These are phyloP conservation scores for Auriscalpium microsporum DNA, from an alignment of 768 basidiomycete genomes.

Conservation along the genomic window DNA sequence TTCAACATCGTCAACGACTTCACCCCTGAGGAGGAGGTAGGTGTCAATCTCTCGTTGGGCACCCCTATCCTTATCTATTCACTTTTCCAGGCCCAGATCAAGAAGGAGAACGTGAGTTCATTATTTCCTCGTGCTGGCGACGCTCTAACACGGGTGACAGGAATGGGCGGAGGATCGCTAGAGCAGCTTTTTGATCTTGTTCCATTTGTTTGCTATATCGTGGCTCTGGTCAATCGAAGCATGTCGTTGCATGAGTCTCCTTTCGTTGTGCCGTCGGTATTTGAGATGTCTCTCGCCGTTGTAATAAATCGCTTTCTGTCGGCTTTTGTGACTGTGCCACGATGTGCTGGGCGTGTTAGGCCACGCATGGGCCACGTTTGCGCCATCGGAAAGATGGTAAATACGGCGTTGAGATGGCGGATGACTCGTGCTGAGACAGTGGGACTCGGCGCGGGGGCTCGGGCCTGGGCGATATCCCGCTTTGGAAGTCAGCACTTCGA, in stretches of 20 bases:
- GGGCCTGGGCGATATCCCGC: not conserved
- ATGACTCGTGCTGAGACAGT: not conserved
- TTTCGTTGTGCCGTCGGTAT: no score
- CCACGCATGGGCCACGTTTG: no score
- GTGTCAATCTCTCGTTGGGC: conserved; percentile 15
- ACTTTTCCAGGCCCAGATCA: conserved; percentile 77
- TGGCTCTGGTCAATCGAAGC: no score
- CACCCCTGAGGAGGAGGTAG: conserved; percentile 96
- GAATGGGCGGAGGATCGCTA: conserved; percentile 94
- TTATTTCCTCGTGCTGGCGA: not conserved
- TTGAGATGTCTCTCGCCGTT: no score
- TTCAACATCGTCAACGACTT: conserved; percentile 99
- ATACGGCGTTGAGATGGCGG: no score
- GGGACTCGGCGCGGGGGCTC: no score
- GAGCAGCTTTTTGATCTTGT: not conserved
- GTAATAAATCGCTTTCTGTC: no score
- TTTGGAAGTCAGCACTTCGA: not conserved
- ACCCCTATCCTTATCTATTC: conserved; percentile 2
- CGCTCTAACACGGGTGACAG: conserved; percentile 27
- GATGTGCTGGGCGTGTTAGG: no score
- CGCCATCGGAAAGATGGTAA: no score
- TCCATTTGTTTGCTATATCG: not conserved
- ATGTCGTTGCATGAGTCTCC: no score
- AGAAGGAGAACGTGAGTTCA: conserved; percentile 93
- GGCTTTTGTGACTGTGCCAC: no score